Evolutionary conservation across 23 red algal genomes (phyloP), one percentile per base, ranked within the genome.

Genomic region (Gracilariopsis chorda): DNA sequence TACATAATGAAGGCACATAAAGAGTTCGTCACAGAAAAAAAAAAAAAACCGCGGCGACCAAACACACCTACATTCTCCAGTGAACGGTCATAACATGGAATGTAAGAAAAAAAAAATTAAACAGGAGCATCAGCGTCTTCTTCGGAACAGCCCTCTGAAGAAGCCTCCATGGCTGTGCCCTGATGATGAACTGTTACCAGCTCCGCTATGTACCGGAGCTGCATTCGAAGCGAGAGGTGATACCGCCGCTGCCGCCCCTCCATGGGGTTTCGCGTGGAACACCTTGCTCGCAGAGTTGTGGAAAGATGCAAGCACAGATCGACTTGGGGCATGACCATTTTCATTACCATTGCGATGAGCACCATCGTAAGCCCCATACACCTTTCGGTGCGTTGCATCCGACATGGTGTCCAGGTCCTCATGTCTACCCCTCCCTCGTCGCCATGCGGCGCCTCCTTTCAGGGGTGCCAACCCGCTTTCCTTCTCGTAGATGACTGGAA

Each of bases 371-470:
- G 28, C 36, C 14, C 60, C 59, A 35, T 64, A 70, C 0, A 78
- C 33, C 32, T 57, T 58, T 64, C 65, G 48, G 62, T 89, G 85
- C 14, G 72, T 69, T 47, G 85, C 85, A 44, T 76, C 69, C 2
- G 85, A 89, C 49, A 89, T 78, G 16, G 85, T 69, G 51, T 89
- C 53, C 12, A 89, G 67, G 48, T 89, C 70, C 58, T 89, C 85
- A 32, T 89, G 45, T 30, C 44, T 28, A 14, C 43, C 61, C 42
- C 72, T 73, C n/a, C 48, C 39, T 17, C 85, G 48, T 62, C 30
- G 51, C 85, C 85, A 89, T 23, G 85, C 61, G 0, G 85, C 65
- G 14, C 58, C 53, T 23, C 85, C 85, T 52, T 77, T 89, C 20
- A 89, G 69, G 6, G 65, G 33, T 1, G 65, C 17, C 23, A 89